Conservation (phyloP, 345 rosid species). For the Reutealis trisperma region DNA sequence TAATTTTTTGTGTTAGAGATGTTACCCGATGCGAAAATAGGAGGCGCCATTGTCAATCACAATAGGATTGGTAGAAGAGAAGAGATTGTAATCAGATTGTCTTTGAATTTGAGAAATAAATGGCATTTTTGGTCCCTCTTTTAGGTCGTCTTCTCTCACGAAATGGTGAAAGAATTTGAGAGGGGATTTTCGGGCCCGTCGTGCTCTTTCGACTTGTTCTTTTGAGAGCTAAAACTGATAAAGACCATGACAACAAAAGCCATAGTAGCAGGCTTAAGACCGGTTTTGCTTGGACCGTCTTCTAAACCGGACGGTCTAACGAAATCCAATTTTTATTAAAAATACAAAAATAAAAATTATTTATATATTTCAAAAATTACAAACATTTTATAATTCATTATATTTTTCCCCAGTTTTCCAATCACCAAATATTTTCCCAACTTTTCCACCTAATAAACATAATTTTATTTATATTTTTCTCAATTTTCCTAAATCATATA, state of each 20-base stretch:
- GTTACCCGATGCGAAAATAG: constrained; percentile 91
- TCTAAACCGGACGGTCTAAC: not conserved
- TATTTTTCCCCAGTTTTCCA: too few relatives aligned
- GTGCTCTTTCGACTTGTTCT: not conserved
- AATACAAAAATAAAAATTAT: too few relatives aligned
- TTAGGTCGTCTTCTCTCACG: not conserved
- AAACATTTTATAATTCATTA: too few relatives aligned
- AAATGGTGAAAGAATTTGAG: not conserved
- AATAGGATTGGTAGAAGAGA: constrained; percentile 74
- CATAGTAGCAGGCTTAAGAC: not conserved
- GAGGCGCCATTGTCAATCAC: constrained; percentile 99
- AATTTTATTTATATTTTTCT: too few relatives aligned
- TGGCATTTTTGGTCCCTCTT: constrained; percentile 46
- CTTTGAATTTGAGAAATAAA: constrained; percentile 56
- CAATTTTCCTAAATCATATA: too few relatives aligned
- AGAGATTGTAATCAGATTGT: constrained; percentile 69
- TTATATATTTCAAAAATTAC: too few relatives aligned
- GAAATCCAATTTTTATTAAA: not conserved
- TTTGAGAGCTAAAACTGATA: not conserved
- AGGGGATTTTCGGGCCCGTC: not conserved
- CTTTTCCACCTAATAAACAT: too few relatives aligned
- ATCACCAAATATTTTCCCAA: too few relatives aligned
- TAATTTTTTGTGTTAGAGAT: not conserved
- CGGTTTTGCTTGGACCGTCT: not conserved
- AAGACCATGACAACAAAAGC: not conserved